Evolutionary conservation across 2,329 filamentous ascomycete species (phyloP).

Genomic region (Macrophomina phaseolina): DNA sequence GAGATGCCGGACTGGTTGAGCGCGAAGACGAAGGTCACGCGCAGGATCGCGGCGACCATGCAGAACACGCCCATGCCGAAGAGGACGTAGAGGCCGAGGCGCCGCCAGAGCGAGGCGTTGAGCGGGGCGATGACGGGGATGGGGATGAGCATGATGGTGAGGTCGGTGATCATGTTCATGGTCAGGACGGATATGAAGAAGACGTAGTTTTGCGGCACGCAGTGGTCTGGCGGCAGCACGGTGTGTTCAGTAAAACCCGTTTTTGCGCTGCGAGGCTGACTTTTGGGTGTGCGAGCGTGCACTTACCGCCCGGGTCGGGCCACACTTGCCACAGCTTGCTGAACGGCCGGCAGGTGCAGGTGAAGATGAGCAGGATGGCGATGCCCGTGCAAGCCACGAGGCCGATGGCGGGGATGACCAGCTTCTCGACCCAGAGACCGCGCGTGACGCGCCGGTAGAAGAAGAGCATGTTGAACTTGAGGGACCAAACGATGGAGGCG

Average conservation of each 20-base stretch:
- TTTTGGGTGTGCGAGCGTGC: background rate
- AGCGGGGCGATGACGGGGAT: constrained; percentile 42
- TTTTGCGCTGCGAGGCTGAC: background rate
- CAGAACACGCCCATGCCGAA: constrained; percentile 44
- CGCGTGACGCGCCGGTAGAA: constrained; percentile 47
- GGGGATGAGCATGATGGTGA: constrained; percentile 44
- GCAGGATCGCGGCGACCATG: constrained; percentile 39
- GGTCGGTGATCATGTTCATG: constrained; percentile 44
- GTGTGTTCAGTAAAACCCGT: too few species aligned
- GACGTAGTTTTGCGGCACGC: constrained; percentile 41
- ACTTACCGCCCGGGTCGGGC: constrained; percentile 47
- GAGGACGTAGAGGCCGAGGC: constrained; percentile 40
- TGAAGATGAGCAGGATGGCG: constrained; percentile 34
- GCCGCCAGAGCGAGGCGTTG: constrained; percentile 37
- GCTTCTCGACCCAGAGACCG: constrained; percentile 44
- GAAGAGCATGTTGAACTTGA: constrained; percentile 52
- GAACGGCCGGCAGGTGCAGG: constrained; percentile 43
- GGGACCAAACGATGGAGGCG: constrained; percentile 45
- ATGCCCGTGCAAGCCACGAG: constrained; percentile 37
- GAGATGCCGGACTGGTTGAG: constrained; percentile 30
- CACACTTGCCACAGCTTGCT: constrained; percentile 44
- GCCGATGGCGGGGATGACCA: constrained; percentile 44
- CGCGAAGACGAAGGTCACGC: constrained; percentile 38
- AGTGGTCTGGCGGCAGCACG: constrained; percentile 30
- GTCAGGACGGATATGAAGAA: constrained; percentile 42